Base-by-base conservation (phyloP, 768 basidiomycete species). In the Wakefieldia striispora region DNA sequence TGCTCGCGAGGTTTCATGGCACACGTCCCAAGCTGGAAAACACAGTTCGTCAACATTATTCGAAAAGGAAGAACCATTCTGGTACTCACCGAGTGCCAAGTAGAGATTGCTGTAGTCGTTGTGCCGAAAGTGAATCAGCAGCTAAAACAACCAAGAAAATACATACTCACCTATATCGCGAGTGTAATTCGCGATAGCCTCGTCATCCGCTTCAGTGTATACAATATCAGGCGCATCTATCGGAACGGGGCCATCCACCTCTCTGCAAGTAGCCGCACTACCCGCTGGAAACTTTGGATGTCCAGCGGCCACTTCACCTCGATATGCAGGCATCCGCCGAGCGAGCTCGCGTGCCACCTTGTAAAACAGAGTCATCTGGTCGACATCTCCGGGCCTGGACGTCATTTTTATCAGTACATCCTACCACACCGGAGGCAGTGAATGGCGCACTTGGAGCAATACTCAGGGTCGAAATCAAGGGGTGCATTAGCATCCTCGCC, bases 1-100 rank as follows among this genome's bases (percentile, higher is more conserved):
- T 75, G 41, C 11, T 79, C 72, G 3, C 77, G 74, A 0, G 81
- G 75, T 61, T 84, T 84, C 85, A 86, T 86, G 1, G 83, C 76
- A 50, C 83, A 85, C 0, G 84, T 86, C 34, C 83, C 83, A 6
- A 82, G 69, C 82, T 84, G 20, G 1, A 23, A 3, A 9, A 38
- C 9, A 6, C 10, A 29, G 11, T 21, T 14, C 26, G n/a, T 51
- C 12, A 35, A n/a, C 7, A 9, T 1, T 9, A 33, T 13, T 19
- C 16, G 21, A 21, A 13, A 29, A 11, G 5, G 5, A 10, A 17
- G 5, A 17, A 1, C 3, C 1, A 27, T 6, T 23, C 3, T 17
- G 3, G 4, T 20, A 7, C 62, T 46, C 5, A 62, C 62, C 40
- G 53, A 50, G 14, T 64, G 62, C 51, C 51, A 55, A 3, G 48